Base-by-base conservation (phyloP, 495 filamentous ascomycete species). In the Aspergillus nanangensis region DNA sequence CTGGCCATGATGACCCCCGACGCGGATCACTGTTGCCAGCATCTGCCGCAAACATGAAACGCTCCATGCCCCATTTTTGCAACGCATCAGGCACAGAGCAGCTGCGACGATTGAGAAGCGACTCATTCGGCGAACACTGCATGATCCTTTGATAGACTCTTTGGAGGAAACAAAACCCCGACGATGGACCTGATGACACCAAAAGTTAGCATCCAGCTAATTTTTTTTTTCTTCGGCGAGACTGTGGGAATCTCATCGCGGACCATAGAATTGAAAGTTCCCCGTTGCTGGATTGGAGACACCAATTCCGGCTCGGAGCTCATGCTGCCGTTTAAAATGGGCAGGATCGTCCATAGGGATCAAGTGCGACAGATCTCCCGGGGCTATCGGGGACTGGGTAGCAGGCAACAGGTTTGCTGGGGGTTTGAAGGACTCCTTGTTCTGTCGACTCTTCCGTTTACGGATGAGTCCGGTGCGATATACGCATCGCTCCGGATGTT, bases 231-330 rank as follows among this genome's bases (percentile, higher is more conserved):
- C 25, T 29, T 5, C 5, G 19, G 22, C n/a, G 3, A 8, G 14
- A 10, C 9, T 5, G 40, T 5, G 18, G 39, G 39, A 8, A 9
- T 8, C 2, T 20, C 22, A 32, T 17, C 31, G 10, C 44, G 19
- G 13, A 50, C 48, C 48, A 11, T 45, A 50, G 36, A 50, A 50
- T 29, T 50, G 48, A 21, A 50, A 50, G 11, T 38, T 39, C 1
- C 48, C 48, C n/a, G 48, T 45, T 25, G 44, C 27, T 1, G 41
- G 41, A 35, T 50, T 50, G 11, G 36, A 39, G 11, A 45, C 48
- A 2, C 48, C 48, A 20, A 50, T 50, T 2, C 48, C 48, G 19
- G 48, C 48, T 7, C 48, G 31, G 10, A 50, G 34, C 29, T 50
- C 48, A 19, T 45, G 42, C n/a, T 50, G 48, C 2, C 41, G 48